Conservation (phyloP, 352 stramenopile genomes). For the Globisporangium apiculatum region DNA sequence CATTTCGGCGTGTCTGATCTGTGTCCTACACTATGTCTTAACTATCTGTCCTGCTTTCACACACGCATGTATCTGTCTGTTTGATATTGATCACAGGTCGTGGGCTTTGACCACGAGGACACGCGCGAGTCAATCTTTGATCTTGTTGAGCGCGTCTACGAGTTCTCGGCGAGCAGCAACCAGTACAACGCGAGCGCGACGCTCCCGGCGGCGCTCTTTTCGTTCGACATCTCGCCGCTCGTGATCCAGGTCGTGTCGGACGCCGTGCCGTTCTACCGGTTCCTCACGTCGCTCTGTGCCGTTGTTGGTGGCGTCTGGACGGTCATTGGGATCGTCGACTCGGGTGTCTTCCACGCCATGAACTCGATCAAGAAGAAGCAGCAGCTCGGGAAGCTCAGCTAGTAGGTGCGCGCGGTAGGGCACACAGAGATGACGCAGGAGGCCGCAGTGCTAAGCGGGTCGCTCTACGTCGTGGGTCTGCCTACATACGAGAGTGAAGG, state of each 20-base stretch:
- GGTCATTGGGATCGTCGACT: slow-evolving; percentile 79
- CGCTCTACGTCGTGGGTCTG: background rate
- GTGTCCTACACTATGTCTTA: too few relatives aligned
- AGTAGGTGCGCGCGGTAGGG: background rate
- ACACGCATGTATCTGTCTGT: background rate
- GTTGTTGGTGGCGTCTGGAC: slow-evolving; percentile 83
- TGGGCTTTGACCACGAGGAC: slow-evolving; percentile 69
- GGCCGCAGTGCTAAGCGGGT: too few relatives aligned
- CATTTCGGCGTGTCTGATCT: too few relatives aligned
- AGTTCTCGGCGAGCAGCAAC: slow-evolving; percentile 74
- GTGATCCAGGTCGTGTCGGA: slow-evolving; percentile 65
- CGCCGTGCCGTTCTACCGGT: slow-evolving; percentile 76
- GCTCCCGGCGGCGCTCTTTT: slow-evolving; percentile 61
- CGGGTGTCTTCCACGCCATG: slow-evolving; percentile 68
- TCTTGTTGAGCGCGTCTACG: slow-evolving; percentile 47
- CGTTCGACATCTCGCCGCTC: slow-evolving; percentile 77
- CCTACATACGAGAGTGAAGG: background rate
- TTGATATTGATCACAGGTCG: slow-evolving; percentile 30
- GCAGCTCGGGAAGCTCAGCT: slow-evolving; percentile 63
- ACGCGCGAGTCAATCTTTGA: slow-evolving; percentile 43
- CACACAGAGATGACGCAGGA: too few relatives aligned
- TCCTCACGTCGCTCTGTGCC: slow-evolving; percentile 76
- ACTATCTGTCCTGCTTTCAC: background rate
- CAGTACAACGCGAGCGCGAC: slow-evolving; percentile 62
- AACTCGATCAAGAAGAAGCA: slow-evolving; percentile 86